phyloP scores from a whole-genome alignment of 1,139 yeast species.

The Taphrina betulina region DNA sequence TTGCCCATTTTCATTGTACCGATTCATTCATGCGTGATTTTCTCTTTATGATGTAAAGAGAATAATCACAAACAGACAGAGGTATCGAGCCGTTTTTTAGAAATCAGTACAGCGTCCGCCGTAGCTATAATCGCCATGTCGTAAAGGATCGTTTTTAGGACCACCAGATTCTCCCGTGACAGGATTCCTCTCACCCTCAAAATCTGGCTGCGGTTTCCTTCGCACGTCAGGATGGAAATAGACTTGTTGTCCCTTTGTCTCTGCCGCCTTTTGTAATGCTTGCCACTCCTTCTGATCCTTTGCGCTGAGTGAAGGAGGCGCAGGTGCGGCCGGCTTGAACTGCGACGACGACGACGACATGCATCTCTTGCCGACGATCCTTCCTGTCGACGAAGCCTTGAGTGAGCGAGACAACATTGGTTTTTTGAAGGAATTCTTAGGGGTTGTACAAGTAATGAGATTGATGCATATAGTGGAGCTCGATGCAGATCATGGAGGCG shows the following conservation, averaged over 20 bases:
- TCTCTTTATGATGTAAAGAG: too few species aligned
- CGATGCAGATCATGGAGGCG: too few species aligned
- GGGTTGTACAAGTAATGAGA: too few species aligned
- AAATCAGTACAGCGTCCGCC: slow-evolving; percentile 97
- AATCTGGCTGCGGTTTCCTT: slow-evolving; percentile 78
- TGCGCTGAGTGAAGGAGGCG: slow-evolving; percentile 81
- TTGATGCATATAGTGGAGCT: too few species aligned
- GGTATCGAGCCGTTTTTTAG: too few species aligned
- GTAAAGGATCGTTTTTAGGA: slow-evolving; percentile 96
- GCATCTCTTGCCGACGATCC: neutral
- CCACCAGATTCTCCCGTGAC: slow-evolving; percentile 83
- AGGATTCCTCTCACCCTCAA: slow-evolving; percentile 93
- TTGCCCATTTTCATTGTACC: too few species aligned
- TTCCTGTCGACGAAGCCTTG: too few species aligned
- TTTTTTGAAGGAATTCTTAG: too few species aligned
- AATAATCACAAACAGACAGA: too few species aligned
- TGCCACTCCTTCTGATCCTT: slow-evolving; percentile 95
- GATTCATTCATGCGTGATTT: too few species aligned
- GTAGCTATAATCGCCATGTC: slow-evolving; percentile 90
- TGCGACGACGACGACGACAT: neutral
- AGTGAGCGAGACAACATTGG: too few species aligned
- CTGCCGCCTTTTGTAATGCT: slow-evolving; percentile 73
- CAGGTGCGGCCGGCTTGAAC: slow-evolving; percentile 49
- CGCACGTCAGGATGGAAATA: slow-evolving; percentile 66
- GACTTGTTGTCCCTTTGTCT: slow-evolving; percentile 50